Conservation (phyloP, 1,139 yeast species). For the Entelexis sorbosivorans region DNA sequence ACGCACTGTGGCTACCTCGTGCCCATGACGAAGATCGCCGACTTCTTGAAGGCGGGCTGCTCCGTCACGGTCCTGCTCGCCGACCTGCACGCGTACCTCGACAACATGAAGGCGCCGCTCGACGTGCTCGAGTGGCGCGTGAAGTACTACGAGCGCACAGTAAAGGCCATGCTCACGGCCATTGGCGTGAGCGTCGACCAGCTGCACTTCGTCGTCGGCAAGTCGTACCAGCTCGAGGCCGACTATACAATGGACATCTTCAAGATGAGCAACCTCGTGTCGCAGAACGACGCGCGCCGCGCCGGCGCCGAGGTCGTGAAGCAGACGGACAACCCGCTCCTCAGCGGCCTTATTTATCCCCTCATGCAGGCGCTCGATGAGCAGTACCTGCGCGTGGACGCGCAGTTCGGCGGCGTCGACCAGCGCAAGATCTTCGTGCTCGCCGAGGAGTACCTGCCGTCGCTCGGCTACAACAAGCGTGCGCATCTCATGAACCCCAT, state of each 20-base stretch:
- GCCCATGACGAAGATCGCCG: constrained; percentile 93
- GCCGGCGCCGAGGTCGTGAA: constrained; percentile 99
- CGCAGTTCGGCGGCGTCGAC: constrained; percentile 97
- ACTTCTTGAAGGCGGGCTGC: constrained; percentile 90
- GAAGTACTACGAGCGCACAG: constrained; percentile 69
- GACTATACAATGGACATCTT: constrained; percentile 83
- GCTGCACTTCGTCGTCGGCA: constrained; percentile 73
- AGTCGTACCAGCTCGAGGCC: constrained; percentile 68
- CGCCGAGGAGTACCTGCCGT: constrained; percentile 86
- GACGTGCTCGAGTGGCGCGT: constrained; percentile 87
- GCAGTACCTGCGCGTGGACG: constrained; percentile 78
- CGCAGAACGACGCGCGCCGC: constrained; percentile 93
- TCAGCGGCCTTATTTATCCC: constrained; percentile 92
- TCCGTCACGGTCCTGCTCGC: constrained; percentile 87
- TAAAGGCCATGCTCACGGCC: constrained; percentile 73
- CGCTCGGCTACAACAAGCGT: constrained; percentile 87
- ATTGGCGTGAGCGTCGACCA: constrained; percentile 87
- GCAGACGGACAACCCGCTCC: constrained; percentile 86
- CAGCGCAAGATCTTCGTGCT: constrained; percentile 95
- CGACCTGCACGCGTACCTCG: constrained; percentile 94
- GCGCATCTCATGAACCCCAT: constrained; percentile 97
- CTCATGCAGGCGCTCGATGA: constrained; percentile 98
- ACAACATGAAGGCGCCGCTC: constrained; percentile 95
- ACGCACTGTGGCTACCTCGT: constrained; percentile 99
- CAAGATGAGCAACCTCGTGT: constrained; percentile 66